A percentile compares a stretch with the other conserved stretches of the same genome.
Evolutionary conservation across 768 basidiomycete species (phyloP).

Genomic region (Leccinum ochraceum): DNA sequence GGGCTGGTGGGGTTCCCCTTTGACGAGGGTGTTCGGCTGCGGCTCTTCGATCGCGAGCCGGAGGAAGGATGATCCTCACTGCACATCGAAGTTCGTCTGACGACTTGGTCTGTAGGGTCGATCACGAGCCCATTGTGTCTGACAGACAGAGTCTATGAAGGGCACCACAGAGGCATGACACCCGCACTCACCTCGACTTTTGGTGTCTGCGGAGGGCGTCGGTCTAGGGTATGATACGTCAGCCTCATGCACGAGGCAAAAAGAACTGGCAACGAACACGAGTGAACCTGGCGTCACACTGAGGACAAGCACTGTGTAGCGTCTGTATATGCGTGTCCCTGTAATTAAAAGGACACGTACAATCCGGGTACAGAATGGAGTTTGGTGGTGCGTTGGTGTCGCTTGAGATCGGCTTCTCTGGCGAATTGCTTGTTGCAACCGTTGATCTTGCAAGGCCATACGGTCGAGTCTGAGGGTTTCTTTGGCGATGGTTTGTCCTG

Average conservation of each 20-base stretch:
- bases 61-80: constrained; percentile 36
- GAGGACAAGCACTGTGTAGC: constrained; percentile 62
- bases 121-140: constrained; percentile 69
- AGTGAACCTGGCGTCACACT: constrained; percentile 80
- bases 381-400: constrained; percentile 81
- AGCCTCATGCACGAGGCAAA: constrained; percentile 15
- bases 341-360: constrained; percentile 41
- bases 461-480: constrained; percentile 48
- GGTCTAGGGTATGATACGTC: constrained; percentile 46
- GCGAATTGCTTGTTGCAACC: constrained; percentile 84
- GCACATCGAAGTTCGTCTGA: constrained; percentile 21
- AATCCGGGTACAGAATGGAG: constrained; percentile 73
- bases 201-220: constrained; percentile 80
- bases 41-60: constrained; percentile 49
- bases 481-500: constrained; percentile 52
- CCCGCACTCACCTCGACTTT: constrained; percentile 62
- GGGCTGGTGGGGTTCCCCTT: constrained; percentile 40
- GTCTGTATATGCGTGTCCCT: constrained; percentile 18
- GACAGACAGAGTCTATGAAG: constrained; percentile 4
- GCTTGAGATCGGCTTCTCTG: constrained; percentile 78
- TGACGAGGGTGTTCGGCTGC: constrained; percentile 48
- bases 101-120: constrained; percentile 42
- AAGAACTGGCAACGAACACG: constrained; percentile 49
- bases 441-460: constrained; percentile 81
- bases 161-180: constrained; percentile 3